Evolutionary conservation across 2,329 filamentous ascomycete species (phyloP).

Genomic region (Ceratocystis papillata): DNA sequence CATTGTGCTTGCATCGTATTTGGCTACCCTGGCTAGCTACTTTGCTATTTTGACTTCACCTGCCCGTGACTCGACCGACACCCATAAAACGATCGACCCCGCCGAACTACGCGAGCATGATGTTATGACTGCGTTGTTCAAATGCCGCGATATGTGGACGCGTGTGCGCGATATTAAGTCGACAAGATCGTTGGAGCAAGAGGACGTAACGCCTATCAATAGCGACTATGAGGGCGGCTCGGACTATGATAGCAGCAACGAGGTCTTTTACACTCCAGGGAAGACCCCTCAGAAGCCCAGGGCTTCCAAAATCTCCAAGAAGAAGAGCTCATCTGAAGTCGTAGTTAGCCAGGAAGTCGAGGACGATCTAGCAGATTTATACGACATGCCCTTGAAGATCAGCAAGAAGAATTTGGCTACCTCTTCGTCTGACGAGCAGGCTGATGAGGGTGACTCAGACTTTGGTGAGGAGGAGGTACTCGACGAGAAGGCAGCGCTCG

Average conservation of each 20-base stretch:
- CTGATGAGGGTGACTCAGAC: conserved; percentile 61
- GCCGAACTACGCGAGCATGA: conserved; percentile 78
- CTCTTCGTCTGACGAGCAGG: conserved; percentile 33
- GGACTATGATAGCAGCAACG: conserved; percentile 28
- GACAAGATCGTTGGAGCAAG: conserved; percentile 30
- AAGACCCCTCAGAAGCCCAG: conserved; percentile 28
- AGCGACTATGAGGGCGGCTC: conserved; percentile 32
- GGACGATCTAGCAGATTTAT: conserved; percentile 58
- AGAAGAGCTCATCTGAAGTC: conserved; percentile 36
- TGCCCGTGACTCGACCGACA: conserved; percentile 46
- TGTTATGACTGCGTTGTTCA: conserved; percentile 74
- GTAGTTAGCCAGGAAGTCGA: conserved; percentile 54
- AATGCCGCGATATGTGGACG: conserved; percentile 71
- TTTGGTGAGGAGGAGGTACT: conserved; percentile 83
- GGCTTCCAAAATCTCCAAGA: conserved; percentile 32
- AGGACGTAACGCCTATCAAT: conserved; percentile 28
- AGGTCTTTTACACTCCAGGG: conserved; percentile 26
- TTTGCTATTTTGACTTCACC: conserved; percentile 86
- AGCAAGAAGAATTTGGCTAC: conserved; percentile 39
- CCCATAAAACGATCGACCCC: conserved; percentile 55
- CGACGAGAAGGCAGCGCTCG: conserved; percentile 65
- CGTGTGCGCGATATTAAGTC: conserved; percentile 56
- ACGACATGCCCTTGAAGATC: conserved; percentile 44
- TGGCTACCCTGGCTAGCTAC: conserved; percentile 82
- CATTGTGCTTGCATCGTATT: conserved; percentile 72